These are phyloP conservation scores for Rhododendron ferrugineum DNA, from an alignment of 148 eudicot species.

Conservation along the genomic window DNA sequence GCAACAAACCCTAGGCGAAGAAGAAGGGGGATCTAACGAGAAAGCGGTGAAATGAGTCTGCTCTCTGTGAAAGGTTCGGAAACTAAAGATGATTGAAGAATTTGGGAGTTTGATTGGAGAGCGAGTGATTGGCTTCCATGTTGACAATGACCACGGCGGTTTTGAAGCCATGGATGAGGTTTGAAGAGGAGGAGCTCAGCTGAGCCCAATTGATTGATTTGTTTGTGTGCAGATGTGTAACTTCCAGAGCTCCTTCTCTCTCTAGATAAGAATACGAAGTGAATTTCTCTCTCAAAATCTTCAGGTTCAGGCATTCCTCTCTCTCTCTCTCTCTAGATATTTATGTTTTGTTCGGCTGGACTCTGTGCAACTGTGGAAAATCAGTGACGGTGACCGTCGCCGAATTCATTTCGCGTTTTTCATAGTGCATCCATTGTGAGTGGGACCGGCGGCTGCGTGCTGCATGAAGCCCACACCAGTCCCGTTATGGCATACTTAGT, in stretches of 20 bases:
- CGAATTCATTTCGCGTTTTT: too few relatives aligned
- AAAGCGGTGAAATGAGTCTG: not conserved
- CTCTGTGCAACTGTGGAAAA: too few relatives aligned
- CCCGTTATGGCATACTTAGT: too few relatives aligned
- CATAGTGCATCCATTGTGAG: too few relatives aligned
- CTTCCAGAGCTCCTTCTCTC: not conserved
- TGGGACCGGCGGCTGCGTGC: too few relatives aligned
- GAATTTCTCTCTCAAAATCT: not conserved
- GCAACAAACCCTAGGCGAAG: not conserved
- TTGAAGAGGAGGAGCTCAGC: not conserved
- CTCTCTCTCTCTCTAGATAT: too few relatives aligned
- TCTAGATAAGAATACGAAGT: too few relatives aligned
- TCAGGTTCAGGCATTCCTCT: not conserved
- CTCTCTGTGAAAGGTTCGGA: constrained; percentile 3
- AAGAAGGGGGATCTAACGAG: not conserved
- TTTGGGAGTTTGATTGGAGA: not conserved
- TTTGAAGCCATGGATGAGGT: constrained; percentile 17
- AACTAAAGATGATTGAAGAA: not conserved
- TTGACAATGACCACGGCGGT: not conserved
- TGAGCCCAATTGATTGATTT: too few relatives aligned
- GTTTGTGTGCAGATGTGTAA: too few relatives aligned
- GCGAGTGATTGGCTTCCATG: not conserved
- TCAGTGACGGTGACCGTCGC: too few relatives aligned
- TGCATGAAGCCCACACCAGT: too few relatives aligned
- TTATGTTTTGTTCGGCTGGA: too few relatives aligned